Evolutionary conservation across 768 basidiomycete species (phyloP).

Genomic region (Podaxis sp.): DNA sequence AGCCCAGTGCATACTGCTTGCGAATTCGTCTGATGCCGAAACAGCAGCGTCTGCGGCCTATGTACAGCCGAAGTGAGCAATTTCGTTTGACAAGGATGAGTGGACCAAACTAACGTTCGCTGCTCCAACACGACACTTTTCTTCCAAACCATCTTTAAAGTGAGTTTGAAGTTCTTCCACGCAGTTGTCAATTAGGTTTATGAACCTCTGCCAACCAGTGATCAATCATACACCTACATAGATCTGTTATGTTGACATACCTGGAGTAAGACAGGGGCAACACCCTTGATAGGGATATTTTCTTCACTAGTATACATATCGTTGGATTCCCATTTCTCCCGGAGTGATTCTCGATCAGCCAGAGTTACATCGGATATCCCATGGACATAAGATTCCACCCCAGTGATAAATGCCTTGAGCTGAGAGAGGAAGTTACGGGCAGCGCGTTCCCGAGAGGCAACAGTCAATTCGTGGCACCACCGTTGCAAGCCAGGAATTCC

Average conservation of each 20-base stretch:
- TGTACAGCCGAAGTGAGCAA: constrained; percentile 10
- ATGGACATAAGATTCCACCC: constrained; percentile 47
- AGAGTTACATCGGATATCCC: constrained; percentile 53
- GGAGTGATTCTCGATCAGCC: constrained; percentile 48
- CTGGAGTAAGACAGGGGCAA: constrained; percentile 44
- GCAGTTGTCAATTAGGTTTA: constrained; percentile 40
- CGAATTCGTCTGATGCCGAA: constrained; percentile 48
- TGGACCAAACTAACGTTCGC: constrained; percentile 36
- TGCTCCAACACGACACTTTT: constrained; percentile 55
- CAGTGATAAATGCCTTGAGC: constrained; percentile 47
- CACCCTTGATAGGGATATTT: constrained; percentile 31
- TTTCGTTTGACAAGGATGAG: neutral
- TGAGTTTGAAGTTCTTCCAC: constrained; percentile 46
- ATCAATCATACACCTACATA: neutral
- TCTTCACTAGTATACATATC: constrained; percentile 19
- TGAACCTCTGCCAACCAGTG: constrained; percentile 42
- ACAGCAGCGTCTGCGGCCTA: constrained; percentile 47
- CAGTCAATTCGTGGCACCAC: constrained; percentile 58
- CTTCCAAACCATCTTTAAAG: constrained; percentile 57
- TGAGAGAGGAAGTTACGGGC: constrained; percentile 45
- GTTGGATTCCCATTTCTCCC: constrained; percentile 52
- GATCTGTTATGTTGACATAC: constrained; percentile 24
- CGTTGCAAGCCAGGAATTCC: constrained; percentile 55
- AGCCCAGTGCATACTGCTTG: constrained; percentile 56
- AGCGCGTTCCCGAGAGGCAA: constrained; percentile 49